Evolutionary conservation across 1,284 basidiomycete genomes (phyloP).

Genomic region (Sporisorium exsertum): DNA sequence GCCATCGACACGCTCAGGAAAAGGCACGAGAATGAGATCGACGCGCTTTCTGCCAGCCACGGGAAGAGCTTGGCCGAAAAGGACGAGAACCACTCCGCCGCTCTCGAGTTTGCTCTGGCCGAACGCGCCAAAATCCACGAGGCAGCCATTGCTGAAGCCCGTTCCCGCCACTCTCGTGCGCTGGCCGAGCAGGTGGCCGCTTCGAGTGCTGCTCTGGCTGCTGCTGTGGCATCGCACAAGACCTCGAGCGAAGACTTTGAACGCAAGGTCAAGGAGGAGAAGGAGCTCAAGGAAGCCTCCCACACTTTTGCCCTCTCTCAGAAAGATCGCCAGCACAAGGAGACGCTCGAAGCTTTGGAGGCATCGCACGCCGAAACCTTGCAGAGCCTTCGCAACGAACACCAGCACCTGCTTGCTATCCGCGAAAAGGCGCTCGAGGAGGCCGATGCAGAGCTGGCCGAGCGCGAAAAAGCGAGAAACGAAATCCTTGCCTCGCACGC

Average conservation of each 20-base stretch:
- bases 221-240: conserved; percentile 49
- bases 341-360: conserved; percentile 31
- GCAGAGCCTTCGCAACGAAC: conserved; percentile 33
- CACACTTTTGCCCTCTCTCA: conserved; percentile 43
- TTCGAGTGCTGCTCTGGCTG: conserved; percentile 49
- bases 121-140: conserved; percentile 54
- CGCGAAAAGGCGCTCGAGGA: conserved; percentile 34
- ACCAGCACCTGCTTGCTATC: conserved; percentile 28
- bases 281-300: conserved; percentile 39
- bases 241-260: conserved; percentile 40
- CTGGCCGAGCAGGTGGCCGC: conserved; percentile 57
- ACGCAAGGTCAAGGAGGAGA: conserved; percentile 42
- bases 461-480: conserved; percentile 17
- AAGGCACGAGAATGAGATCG: conserved; percentile 33
- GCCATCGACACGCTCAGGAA: conserved; percentile 37
- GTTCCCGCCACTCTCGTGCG: conserved; percentile 57
- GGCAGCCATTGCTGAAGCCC: conserved; percentile 52
- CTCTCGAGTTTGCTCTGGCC: conserved; percentile 37
- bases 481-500: conserved; percentile 15
- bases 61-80: conserved; percentile 25
- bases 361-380: conserved; percentile 28
- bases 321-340: conserved; percentile 49
- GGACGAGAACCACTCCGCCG: conserved; percentile 34
- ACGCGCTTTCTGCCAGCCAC: conserved; percentile 27
- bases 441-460: conserved; percentile 28